These are phyloP conservation scores for Lasiodiplodia gonubiensis DNA, from an alignment of 2,329 filamentous ascomycete species.

Conservation along the genomic window DNA sequence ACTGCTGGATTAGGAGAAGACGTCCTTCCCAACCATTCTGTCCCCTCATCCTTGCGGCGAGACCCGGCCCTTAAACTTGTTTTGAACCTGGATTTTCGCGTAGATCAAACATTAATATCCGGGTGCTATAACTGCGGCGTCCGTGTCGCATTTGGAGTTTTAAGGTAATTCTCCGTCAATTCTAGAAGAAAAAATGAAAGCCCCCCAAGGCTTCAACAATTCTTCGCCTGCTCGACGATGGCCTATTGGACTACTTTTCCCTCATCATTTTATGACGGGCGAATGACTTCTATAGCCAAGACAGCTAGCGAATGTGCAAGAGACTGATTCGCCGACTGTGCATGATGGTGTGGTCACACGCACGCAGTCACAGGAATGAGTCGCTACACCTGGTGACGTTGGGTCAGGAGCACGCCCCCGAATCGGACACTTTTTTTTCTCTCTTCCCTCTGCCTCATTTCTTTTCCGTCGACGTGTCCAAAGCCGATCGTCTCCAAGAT, in stretches of 20 bases:
- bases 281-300: not conserved
- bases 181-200: not conserved
- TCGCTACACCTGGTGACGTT: not conserved
- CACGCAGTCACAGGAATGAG: not conserved
- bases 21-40: not conserved
- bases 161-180: not conserved
- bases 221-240: no score
- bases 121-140: not conserved
- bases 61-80: not conserved
- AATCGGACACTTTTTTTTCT: not conserved
- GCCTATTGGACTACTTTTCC: not conserved
- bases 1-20: not conserved
- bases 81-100: not conserved
- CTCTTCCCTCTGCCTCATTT: not conserved
- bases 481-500: not conserved
- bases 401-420: no score
- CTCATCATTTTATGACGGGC: not conserved
- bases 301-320: not conserved
- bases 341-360: not conserved
- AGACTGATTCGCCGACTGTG: not conserved
- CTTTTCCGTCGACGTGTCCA: not conserved
- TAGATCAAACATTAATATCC: slow-evolving; percentile 4
- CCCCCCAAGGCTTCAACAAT: no score
- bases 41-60: not conserved
- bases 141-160: not conserved